Conservation (phyloP, 2,329 filamentous ascomycete genomes). For the Rhexocercosporidium sp. region DNA sequence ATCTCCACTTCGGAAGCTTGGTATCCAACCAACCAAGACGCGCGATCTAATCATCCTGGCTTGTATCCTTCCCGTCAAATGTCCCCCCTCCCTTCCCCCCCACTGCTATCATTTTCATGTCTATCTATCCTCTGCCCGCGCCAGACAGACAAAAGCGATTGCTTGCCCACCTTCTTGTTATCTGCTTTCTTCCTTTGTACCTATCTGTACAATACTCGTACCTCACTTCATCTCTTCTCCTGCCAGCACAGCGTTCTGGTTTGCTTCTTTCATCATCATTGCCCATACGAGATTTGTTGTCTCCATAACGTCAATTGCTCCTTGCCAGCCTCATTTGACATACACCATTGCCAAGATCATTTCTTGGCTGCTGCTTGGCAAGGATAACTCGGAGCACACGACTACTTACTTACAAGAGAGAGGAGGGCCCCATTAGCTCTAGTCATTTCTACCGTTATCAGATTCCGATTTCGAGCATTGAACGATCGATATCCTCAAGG, state of each 20-base stretch:
- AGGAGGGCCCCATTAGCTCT: neutral
- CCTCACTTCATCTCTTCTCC: neutral
- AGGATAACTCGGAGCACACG: slow-evolving; percentile 11
- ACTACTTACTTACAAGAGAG: neutral
- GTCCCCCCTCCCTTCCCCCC: neutral
- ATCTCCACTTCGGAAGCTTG: neutral
- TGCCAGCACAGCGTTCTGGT: neutral
- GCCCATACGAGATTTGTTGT: neutral
- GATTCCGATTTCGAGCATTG: neutral
- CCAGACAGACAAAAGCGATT: neutral
- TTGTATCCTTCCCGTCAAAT: too few relatives aligned
- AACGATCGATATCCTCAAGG: neutral
- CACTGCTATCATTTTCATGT: neutral
- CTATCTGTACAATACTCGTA: neutral
- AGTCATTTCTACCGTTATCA: neutral
- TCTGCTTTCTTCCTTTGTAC: neutral
- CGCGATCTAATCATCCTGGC: slow-evolving; percentile 2
- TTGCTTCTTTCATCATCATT: neutral
- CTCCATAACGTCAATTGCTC: neutral
- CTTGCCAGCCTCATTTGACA: neutral
- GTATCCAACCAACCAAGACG: neutral
- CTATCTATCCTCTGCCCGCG: neutral
- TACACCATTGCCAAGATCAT: neutral
- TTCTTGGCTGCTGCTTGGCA: slow-evolving; percentile 7
- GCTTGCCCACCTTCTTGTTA: neutral